phyloP scores from a whole-genome alignment of 2,329 filamentous ascomycete species.

The Gliomastix tumulicola region DNA sequence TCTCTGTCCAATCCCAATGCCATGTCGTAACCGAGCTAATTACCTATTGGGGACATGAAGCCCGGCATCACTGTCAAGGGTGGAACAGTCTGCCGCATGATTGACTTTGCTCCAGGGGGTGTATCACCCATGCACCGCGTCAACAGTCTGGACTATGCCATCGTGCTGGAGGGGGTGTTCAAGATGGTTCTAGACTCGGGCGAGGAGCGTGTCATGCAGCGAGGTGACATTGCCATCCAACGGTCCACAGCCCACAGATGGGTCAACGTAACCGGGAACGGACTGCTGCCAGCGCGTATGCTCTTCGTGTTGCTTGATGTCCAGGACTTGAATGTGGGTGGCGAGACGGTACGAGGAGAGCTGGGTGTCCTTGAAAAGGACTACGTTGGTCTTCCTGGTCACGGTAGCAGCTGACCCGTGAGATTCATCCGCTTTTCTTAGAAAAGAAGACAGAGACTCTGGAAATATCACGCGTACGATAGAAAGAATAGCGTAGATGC shows the following conservation, averaged over 20 bases:
- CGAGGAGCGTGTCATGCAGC: slow-evolving; percentile 32
- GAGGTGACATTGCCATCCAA: slow-evolving; percentile 49
- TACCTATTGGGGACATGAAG: too few relatives aligned
- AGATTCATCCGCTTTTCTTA: too few relatives aligned
- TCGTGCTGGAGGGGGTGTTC: slow-evolving; percentile 46
- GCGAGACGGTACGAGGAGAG: neutral
- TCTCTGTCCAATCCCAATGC: too few relatives aligned
- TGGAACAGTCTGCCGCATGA: slow-evolving; percentile 36
- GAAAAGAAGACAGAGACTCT: too few relatives aligned
- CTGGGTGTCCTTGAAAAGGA: neutral
- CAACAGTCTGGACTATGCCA: slow-evolving; percentile 45
- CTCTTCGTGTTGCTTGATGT: slow-evolving; percentile 4
- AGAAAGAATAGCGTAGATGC: too few relatives aligned
- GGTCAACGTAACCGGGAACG: slow-evolving; percentile 26
- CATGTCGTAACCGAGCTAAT: too few relatives aligned
- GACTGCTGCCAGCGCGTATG: slow-evolving; percentile 4
- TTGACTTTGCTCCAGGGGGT: slow-evolving; percentile 37
- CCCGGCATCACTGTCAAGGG: too few relatives aligned
- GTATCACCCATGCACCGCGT: slow-evolving; percentile 41
- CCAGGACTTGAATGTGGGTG: neutral
- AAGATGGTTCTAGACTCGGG: slow-evolving; percentile 46
- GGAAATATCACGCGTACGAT: too few relatives aligned
- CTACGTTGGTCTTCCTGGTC: too few relatives aligned
- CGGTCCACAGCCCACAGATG: slow-evolving; percentile 48
- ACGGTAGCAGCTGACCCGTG: too few relatives aligned